phyloP scores from a whole-genome alignment of 805 yeast species.

The Candida takata region DNA sequence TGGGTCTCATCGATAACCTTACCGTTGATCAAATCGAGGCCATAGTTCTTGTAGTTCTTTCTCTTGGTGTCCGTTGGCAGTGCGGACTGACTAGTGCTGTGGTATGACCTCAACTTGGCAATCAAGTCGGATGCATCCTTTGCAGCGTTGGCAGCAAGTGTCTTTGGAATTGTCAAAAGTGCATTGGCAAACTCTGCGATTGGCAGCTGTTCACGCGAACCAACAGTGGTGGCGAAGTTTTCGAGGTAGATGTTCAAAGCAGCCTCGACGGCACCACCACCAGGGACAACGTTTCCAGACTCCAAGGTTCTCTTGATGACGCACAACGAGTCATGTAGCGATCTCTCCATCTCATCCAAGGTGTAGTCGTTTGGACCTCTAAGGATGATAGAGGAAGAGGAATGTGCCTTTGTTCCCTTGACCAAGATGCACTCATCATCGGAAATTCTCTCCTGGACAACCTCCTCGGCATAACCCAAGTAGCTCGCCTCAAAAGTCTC shows the following conservation, averaged over 20 bases:
- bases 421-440: slow-evolving; percentile 96
- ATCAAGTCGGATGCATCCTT: slow-evolving; percentile 93
- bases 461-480: slow-evolving; percentile 90
- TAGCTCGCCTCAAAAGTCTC: slow-evolving; percentile 73
- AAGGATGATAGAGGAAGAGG: slow-evolving; percentile 83
- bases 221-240: slow-evolving; percentile 95
- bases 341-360: slow-evolving; percentile 97
- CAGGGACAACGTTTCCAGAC: slow-evolving; percentile 92
- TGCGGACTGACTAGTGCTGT: slow-evolving; percentile 89
- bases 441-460: slow-evolving; percentile 81
- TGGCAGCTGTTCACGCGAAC: slow-evolving; percentile 95
- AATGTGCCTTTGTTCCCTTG: slow-evolving; percentile 89
- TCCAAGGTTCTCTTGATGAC: slow-evolving; percentile 96
- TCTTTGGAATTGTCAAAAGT: slow-evolving; percentile 87
- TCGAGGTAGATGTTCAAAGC: slow-evolving; percentile 93
- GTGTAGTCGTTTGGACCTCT: slow-evolving; percentile 96
- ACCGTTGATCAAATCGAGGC: slow-evolving; percentile 86
- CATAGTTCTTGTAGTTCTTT: slow-evolving; percentile 82
- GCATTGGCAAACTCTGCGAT: slow-evolving; percentile 96
- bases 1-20: slow-evolving; percentile 80
- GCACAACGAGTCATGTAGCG: slow-evolving; percentile 86
- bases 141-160: slow-evolving; percentile 95
- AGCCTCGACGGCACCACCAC: slow-evolving; percentile 98
- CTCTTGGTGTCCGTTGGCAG: slow-evolving; percentile 77
- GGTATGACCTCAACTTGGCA: slow-evolving; percentile 93